Evolutionary conservation across 352 stramenopile genomes (phyloP).

Genomic region (Phytopythium helicoides): DNA sequence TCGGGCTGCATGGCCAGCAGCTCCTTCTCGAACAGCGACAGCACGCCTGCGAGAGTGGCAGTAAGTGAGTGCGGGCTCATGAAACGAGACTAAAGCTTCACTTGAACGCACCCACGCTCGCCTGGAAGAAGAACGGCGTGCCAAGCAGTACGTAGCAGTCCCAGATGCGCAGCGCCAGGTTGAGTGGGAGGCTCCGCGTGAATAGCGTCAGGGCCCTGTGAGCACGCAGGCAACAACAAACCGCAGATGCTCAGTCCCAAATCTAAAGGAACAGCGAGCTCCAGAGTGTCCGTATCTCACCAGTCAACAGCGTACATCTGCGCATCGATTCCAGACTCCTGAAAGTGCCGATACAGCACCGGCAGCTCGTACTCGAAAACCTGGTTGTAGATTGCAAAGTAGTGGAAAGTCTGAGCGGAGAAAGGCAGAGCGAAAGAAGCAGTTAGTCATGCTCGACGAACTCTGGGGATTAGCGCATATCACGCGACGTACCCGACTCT

Average conservation of each 20-base stretch:
- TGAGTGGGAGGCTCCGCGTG: conserved; percentile 66
- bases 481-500: conserved; percentile 58
- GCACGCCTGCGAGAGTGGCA: conserved; percentile 35
- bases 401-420: conserved; percentile 73
- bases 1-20: conserved; percentile 72
- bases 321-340: conserved; percentile 70
- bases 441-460: background rate
- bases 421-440: background rate
- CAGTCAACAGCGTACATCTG: conserved; percentile 89
- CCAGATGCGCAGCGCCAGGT: conserved; percentile 76
- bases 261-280: no score
- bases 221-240: background rate
- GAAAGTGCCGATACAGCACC: conserved; percentile 55
- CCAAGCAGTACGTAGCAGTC: conserved; percentile 81
- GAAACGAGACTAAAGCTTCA: background rate
- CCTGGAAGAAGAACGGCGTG: conserved; percentile 86
- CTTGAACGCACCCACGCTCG: conserved; percentile 61
- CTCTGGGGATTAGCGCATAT: background rate
- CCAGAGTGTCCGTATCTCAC: no score
- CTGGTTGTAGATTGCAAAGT: conserved; percentile 73
- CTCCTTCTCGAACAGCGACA: conserved; percentile 67
- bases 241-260: background rate
- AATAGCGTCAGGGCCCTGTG: conserved; percentile 78
- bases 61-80: background rate
- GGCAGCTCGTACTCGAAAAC: conserved; percentile 83